phyloP scores from a whole-genome alignment of 345 rosid species.

The Sonneratia alba region DNA sequence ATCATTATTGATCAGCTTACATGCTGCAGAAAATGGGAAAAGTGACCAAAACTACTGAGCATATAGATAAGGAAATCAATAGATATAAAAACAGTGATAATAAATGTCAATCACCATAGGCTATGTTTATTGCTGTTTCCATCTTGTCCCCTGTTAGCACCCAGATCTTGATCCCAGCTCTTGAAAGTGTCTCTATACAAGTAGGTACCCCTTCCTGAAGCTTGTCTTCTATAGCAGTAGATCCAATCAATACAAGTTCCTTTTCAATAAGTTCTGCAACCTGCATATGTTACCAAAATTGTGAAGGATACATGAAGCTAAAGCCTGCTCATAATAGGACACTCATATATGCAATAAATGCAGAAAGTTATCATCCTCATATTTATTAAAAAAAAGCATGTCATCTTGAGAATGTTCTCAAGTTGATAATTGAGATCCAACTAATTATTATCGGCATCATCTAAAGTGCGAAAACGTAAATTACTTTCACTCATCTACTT shows the following conservation, averaged over 20 bases:
- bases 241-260: slow-evolving; percentile 81
- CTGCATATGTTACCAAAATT: slow-evolving; percentile 30
- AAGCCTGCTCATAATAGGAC: background rate
- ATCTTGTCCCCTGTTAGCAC: slow-evolving; percentile 95
- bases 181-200: slow-evolving; percentile 93
- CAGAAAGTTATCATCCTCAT: background rate
- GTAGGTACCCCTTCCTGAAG: slow-evolving; percentile 98
- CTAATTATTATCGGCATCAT: background rate
- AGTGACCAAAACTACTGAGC: background rate
- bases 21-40: slow-evolving; percentile 49
- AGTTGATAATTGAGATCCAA: background rate
- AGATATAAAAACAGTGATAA: background rate
- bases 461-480: background rate
- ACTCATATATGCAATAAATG: background rate
- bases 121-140: slow-evolving; percentile 99
- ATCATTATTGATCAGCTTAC: slow-evolving; percentile 91
- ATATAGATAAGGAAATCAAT: slow-evolving; percentile 9
- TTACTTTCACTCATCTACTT: background rate
- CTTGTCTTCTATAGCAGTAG: slow-evolving; percentile 98
- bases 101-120: slow-evolving; percentile 54
- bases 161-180: slow-evolving; percentile 99
- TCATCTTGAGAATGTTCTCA: background rate
- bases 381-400: background rate
- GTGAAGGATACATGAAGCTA: background rate
- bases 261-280: slow-evolving; percentile 91